A percentile compares a stretch with the other conserved stretches of the same genome.
These are phyloP conservation scores for Nemania sp. DNA, from an alignment of 2,329 filamentous ascomycete genomes.

Conservation along the genomic window DNA sequence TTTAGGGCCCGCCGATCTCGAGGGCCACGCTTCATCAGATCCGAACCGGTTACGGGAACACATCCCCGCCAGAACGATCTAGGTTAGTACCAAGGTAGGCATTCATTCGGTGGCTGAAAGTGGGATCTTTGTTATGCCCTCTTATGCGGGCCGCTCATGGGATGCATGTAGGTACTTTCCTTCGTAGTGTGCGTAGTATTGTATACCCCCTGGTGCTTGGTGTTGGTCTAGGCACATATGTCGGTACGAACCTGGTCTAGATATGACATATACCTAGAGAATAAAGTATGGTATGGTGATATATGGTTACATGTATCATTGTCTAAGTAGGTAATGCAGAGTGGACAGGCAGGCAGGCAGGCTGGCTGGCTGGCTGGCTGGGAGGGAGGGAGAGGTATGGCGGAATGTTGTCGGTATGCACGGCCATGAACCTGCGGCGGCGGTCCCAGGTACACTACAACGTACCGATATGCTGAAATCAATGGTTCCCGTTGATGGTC, in stretches of 20 bases:
- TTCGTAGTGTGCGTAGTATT: too few species aligned
- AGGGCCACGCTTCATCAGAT: not conserved
- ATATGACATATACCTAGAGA: too few species aligned
- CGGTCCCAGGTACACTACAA: not conserved
- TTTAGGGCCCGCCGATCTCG: not conserved
- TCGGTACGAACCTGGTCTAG: too few species aligned
- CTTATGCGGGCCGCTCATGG: not conserved
- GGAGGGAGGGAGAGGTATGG: too few species aligned
- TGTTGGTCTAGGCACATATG: not conserved
- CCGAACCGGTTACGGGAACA: not conserved
- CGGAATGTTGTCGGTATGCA: too few species aligned
- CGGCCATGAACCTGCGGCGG: not conserved
- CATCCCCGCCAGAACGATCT: not conserved
- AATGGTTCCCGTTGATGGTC: conserved; percentile 6
- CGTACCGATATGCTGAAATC: conserved; percentile 2
- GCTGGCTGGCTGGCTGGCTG: too few species aligned
- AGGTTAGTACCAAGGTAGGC: not conserved
- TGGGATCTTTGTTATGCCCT: conserved; percentile 17
- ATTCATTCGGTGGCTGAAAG: conserved; percentile 1
- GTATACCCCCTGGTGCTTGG: not conserved
- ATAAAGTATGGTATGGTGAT: too few species aligned
- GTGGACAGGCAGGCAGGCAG: too few species aligned
- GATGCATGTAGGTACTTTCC: too few species aligned
- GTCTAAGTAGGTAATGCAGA: too few species aligned
- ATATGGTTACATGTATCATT: too few species aligned